Evolutionary conservation across 169 alveolate genomes (phyloP), one percentile per base, ranked within the genome.

Genomic region (Cyclospora cayetanensis): DNA sequence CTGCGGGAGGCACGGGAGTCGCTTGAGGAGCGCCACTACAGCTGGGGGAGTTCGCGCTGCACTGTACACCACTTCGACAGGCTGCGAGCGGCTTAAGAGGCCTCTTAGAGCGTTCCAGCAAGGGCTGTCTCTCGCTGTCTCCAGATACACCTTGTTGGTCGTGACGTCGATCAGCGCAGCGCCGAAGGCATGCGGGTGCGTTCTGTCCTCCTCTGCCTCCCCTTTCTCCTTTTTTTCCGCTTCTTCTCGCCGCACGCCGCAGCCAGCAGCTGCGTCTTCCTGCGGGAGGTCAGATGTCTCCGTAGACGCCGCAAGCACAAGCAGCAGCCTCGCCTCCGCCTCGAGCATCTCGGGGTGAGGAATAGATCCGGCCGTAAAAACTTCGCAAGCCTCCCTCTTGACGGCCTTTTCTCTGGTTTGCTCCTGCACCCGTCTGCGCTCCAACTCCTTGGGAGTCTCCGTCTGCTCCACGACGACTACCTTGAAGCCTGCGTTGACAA

Each of bases 381-480:
- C 90, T 53, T 93, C 94, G 39, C 94, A 93, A 15, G 82, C 94
- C 31, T 88, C 92, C 1, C 95, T 46, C 22, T 66, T 9, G 27
- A 93, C 95, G 25, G 93, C 95, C 29, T 90, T 93, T 84, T 98
- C 99, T 90, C 99, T 97, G 37, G 96, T 94, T 11, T 27, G 27
- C 39, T 37, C 50, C 35, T 96, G 98, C 76, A 95, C 94, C 77
- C 92, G 94, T 68, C 88, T 96, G 90, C 92, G 93, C 88, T 95
- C 94, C 91, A 98, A 91, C 94, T 98, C 98, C 70, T 97, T 97
- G 18, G 99, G 99, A 20, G 99, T 98, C 94, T 99, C 99, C 82
- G 98, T 98, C 94, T 99, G 99, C 95, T 99, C 99, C 4, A 99
- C 99, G n/a, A 99, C 99, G 4, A 98, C 99, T 5, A 99, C 99